These are phyloP conservation scores for Amanita molliuscula DNA, from an alignment of 768 basidiomycete genomes.

Conservation along the genomic window DNA sequence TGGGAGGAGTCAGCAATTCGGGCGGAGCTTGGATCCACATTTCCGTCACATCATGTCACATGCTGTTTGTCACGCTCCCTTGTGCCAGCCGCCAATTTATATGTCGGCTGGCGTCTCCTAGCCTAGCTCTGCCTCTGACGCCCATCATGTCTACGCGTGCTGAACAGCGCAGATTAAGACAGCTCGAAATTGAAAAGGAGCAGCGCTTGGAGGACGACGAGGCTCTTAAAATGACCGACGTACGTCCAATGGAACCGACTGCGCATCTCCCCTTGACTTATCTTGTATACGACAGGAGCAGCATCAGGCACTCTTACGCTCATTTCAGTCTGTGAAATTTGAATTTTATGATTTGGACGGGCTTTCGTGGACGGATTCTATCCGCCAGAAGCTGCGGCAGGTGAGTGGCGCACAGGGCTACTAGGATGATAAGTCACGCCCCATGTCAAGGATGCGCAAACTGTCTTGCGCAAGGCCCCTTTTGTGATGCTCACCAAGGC, in stretches of 20 bases:
- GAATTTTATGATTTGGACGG: constrained; percentile 58
- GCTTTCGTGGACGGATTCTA: constrained; percentile 35
- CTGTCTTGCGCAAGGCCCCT: not conserved
- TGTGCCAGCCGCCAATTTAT: constrained; percentile 1
- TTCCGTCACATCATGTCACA: constrained; percentile 14
- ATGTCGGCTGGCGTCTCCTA: not conserved
- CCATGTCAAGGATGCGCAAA: not conserved
- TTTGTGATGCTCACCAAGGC: constrained; percentile 26
- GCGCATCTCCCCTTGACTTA: not conserved
- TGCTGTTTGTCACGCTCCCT: constrained; percentile 5
- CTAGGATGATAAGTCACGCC: not conserved
- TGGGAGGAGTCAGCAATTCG: constrained; percentile 15
- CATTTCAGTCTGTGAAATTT: constrained; percentile 46
- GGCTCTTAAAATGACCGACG: constrained; percentile 49
- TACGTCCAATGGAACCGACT: constrained; percentile 13
- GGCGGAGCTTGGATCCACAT: constrained; percentile 19
- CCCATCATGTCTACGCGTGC: constrained; percentile 20
- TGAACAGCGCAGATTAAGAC: constrained; percentile 33
- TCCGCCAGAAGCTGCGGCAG: constrained; percentile 19
- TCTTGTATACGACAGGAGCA: constrained; percentile 26
- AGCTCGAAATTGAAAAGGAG: constrained; percentile 41
- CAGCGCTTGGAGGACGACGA: constrained; percentile 43
- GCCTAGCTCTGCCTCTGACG: not conserved
- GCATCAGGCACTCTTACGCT: constrained; percentile 24
- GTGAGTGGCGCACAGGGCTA: constrained; percentile 10